Evolutionary conservation across 768 basidiomycete genomes (phyloP), one percentile per base, ranked within the genome.

Genomic region (Atractiella rhizophila): DNA sequence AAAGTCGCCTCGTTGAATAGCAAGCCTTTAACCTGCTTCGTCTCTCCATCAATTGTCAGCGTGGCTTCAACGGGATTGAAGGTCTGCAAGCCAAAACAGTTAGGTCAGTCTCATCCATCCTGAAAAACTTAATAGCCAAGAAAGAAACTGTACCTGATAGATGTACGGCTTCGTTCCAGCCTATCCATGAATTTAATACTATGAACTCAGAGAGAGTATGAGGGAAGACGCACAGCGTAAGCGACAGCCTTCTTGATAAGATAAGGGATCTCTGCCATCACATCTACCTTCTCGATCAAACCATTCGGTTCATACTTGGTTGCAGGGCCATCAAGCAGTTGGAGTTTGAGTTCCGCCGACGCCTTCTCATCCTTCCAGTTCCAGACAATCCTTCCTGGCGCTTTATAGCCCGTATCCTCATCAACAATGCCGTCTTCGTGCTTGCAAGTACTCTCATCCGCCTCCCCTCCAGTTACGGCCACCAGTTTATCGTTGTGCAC

Each of bases 111-210:
- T 19, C 10, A 39, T 28, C 25, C 15, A 24, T 15, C 25, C 27
- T 32, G 44, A 20, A 9, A n/a, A 10, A 15, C 3, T 25, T 24
- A 19, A 20, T 15, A 12, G 32, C 16, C 21, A 21, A 19, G 7
- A 41, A 40, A 19, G 21, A 29, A 31, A 9, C 61, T 71, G 40
- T 39, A 76, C 83, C 69, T 86, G 81, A 59, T 88, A 91, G 57
- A 88, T 77, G 57, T 73, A 86, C 0, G 83, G 82, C 58, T 86
- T 85, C 18, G 80, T 82, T 29, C 81, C 78, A 28, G 85, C 73
- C 35, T 51, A 40, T 51, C 47, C 37, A 51, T 51, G 37, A n/a
- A n/a, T n/a, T n/a, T n/a, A n/a, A n/a, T n/a, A n/a, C n/a, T n/a
- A n/a, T n/a, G n/a, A n/a, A n/a, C n/a, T n/a, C n/a, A n/a, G n/a